A percentile compares a stretch with the other conserved stretches of the same genome.
These are phyloP conservation scores for Loxodes magnus DNA, from an alignment of 73 alveolate species.

Conservation along the genomic window DNA sequence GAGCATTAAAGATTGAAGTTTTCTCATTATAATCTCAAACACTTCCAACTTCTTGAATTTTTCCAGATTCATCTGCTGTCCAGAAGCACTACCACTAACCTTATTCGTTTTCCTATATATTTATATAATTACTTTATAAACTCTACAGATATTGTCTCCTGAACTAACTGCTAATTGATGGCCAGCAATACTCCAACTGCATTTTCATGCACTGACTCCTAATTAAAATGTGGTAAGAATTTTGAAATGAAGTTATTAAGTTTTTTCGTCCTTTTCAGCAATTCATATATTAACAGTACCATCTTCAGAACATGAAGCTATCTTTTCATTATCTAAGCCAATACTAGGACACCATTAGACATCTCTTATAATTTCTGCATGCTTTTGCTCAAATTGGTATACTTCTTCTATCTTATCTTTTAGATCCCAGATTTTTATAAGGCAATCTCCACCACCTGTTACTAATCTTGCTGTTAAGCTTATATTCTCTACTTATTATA, in stretches of 20 bases:
- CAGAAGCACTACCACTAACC: too few relatives aligned
- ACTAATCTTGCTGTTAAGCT: conserved; percentile 6
- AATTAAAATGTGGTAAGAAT: neutral
- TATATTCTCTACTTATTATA: conserved; percentile 2
- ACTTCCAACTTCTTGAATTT: too few relatives aligned
- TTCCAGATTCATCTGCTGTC: too few relatives aligned
- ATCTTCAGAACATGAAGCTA: conserved; percentile 32
- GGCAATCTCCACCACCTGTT: conserved; percentile 1
- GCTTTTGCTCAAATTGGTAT: neutral
- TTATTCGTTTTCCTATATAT: too few relatives aligned
- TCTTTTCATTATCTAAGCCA: conserved; percentile 11
- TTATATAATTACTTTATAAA: conserved; percentile 16
- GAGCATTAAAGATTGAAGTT: too few relatives aligned
- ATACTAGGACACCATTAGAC: conserved; percentile 37
- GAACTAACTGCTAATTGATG: conserved; percentile 21
- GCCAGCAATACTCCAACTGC: conserved; percentile 24
- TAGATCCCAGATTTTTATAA: conserved; percentile 1
- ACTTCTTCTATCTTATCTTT: conserved; percentile 4
- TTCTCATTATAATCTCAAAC: too few relatives aligned
- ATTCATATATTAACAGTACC: neutral
- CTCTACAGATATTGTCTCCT: conserved; percentile 15
- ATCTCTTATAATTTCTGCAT: conserved; percentile 37
- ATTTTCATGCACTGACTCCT: conserved; percentile 25
- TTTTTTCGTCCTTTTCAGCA: neutral
- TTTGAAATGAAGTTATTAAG: neutral